These are phyloP conservation scores for Chalciporus sp. DNA, from an alignment of 1,284 basidiomycete species.

Conservation along the genomic window DNA sequence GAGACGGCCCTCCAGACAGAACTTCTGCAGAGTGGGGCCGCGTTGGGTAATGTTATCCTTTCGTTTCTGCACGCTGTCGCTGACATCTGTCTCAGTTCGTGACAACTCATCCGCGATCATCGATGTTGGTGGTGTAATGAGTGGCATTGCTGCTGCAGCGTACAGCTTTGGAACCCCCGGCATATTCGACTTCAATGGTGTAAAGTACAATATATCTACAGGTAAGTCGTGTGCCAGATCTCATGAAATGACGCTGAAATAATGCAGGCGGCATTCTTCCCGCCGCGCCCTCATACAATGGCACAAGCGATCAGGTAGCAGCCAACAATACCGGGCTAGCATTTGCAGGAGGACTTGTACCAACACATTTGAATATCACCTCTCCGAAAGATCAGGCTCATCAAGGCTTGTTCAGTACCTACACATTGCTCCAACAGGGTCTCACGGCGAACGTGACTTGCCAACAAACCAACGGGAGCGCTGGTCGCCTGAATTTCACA, in stretches of 20 bases:
- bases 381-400: background rate
- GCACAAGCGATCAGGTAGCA: background rate
- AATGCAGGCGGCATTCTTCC: constrained; percentile 18
- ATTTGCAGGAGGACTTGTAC: constrained; percentile 8
- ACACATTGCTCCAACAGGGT: constrained; percentile 16
- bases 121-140: constrained; percentile 12
- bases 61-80: background rate
- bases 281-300: constrained; percentile 5
- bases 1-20: constrained; percentile 5
- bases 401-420: background rate
- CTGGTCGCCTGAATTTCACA: background rate
- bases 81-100: constrained; percentile 8
- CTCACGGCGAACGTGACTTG: constrained; percentile 18
- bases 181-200: constrained; percentile 22
- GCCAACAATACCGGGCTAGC: constrained; percentile 8
- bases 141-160: constrained; percentile 18
- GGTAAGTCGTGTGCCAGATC: constrained; percentile 1
- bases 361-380: constrained; percentile 1
- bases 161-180: constrained; percentile 10
- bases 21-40: constrained; percentile 6
- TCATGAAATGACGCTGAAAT: background rate
- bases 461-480: background rate
- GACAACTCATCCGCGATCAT: constrained; percentile 16
- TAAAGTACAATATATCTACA: constrained; percentile 18
- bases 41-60: background rate